Evolutionary conservation across 805 yeast genomes (phyloP), one percentile per base, ranked within the genome.

Genomic region (Kluyveromyces starmeri): DNA sequence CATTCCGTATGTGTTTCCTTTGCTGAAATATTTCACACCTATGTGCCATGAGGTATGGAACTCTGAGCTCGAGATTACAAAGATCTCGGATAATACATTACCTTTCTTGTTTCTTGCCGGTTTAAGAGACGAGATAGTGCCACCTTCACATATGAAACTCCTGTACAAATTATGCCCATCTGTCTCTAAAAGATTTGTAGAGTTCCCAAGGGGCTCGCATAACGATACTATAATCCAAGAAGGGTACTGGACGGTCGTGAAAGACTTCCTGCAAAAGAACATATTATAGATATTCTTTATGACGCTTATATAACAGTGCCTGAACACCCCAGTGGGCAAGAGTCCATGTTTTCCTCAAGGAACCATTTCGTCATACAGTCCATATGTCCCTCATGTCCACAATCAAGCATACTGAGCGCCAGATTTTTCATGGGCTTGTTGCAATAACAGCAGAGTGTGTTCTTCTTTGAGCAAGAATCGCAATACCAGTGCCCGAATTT

Each of bases 361-460:
- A 83, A 77, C 96, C 96, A 89, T 23, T 70, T 67, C 39, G 68
- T 67, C 48, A 85, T 62, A 62, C 97, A 89, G 3, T 76, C 78
- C 49, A 75, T 75, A 59, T 89, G 97, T 1, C 89, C 86, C 37
- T 76, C 67, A 56, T 89, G 97, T 0, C 96, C 96, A 62, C 97
- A 89, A 17, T 64, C 70, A 33, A 81, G 53, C 40, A 65, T 60
- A 41, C 62, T 70, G 11, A 82, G 71, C 11, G 78, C 68, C 37
- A 82, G 63, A 1, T 94, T 94, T 44, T 71, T 73, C 47, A 88
- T 65, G 1, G 94, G 84, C 49, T 72, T 80, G 41, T 78, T 69
- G 55, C 96, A 88, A 41, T 78, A 72, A 18, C 78, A 67, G 56
- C 96, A 88, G n/a, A 75, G 69, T 39, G 75, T 78, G 40, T 75